Evolutionary conservation across 495 filamentous ascomycete genomes (phyloP).

Genomic region (Lasiosphaeria hispida): DNA sequence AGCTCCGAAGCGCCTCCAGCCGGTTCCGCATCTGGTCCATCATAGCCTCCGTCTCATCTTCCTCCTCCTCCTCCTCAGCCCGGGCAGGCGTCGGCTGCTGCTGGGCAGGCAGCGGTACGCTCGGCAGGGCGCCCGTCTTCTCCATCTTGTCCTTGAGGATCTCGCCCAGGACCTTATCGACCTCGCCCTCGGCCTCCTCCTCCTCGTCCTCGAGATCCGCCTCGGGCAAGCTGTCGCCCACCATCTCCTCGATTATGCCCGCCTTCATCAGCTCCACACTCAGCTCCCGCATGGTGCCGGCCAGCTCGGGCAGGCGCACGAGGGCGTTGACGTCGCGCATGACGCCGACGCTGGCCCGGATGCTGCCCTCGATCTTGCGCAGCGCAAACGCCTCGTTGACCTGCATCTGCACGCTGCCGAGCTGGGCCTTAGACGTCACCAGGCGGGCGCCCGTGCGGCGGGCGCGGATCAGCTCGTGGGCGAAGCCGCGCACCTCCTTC

Average conservation of each 20-base stretch:
- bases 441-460: slow-evolving; percentile 73
- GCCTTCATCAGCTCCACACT: slow-evolving; percentile 86
- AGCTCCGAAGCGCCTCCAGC: slow-evolving; percentile 90
- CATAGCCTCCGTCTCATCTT: slow-evolving; percentile 81
- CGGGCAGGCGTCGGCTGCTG: slow-evolving; percentile 46
- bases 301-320: slow-evolving; percentile 80
- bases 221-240: slow-evolving; percentile 79
- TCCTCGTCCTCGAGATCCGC: slow-evolving; percentile 70
- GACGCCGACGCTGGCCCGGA: slow-evolving; percentile 80
- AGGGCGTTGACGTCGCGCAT: slow-evolving; percentile 96
- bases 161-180: slow-evolving; percentile 89
- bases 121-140: slow-evolving; percentile 58
- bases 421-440: slow-evolving; percentile 82
- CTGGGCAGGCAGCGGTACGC: slow-evolving; percentile 54
- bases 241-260: slow-evolving; percentile 97
- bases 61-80: slow-evolving; percentile 73
- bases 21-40: slow-evolving; percentile 91
- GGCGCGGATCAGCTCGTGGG: slow-evolving; percentile 79
- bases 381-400: slow-evolving; percentile 95
- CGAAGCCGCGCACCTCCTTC: slow-evolving; percentile 79
- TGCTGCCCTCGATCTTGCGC: slow-evolving; percentile 92
- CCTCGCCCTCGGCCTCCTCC: slow-evolving; percentile 86
- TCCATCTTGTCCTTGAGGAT: slow-evolving; percentile 79
- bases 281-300: slow-evolving; percentile 85
- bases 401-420: slow-evolving; percentile 95